Evolutionary conservation across 176 grass and related monocot species (phyloP).

Genomic region (Paspalum notatum): DNA sequence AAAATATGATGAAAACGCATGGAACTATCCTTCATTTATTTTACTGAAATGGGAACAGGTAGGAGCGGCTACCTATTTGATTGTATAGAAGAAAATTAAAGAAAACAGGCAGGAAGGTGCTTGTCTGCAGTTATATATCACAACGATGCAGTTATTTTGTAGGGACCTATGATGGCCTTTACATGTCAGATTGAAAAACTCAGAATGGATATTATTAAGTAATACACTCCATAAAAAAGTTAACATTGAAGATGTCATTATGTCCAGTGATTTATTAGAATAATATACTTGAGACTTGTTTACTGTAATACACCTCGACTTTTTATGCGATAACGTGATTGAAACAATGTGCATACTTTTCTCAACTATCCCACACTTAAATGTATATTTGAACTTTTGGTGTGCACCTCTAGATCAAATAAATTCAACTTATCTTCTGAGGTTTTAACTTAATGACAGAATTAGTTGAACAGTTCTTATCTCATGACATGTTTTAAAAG

Average conservation of each 20-base stretch:
- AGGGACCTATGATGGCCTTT: background rate
- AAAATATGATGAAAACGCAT: background rate
- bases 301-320: conserved; percentile 5
- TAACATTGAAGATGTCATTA: background rate
- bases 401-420: background rate
- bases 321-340: conserved; percentile 29
- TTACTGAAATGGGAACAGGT: background rate
- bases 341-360: background rate
- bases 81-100: background rate
- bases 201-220: background rate
- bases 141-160: background rate
- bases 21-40: background rate
- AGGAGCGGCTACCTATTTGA: background rate
- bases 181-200: conserved; percentile 22
- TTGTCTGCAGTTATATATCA: background rate
- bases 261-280: conserved; percentile 14
- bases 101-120: background rate
- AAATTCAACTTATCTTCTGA: conserved; percentile 15
- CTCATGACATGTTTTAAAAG: conserved; percentile 36
- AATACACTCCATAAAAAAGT: conserved; percentile 1
- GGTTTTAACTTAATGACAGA: background rate
- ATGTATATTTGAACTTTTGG: conserved; percentile 6
- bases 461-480: conserved; percentile 32
- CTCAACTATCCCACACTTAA: background rate
- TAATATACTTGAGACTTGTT: conserved; percentile 5